These are phyloP conservation scores for Globisporangium megalacanthum DNA, from an alignment of 352 stramenopile species.

Conservation along the genomic window DNA sequence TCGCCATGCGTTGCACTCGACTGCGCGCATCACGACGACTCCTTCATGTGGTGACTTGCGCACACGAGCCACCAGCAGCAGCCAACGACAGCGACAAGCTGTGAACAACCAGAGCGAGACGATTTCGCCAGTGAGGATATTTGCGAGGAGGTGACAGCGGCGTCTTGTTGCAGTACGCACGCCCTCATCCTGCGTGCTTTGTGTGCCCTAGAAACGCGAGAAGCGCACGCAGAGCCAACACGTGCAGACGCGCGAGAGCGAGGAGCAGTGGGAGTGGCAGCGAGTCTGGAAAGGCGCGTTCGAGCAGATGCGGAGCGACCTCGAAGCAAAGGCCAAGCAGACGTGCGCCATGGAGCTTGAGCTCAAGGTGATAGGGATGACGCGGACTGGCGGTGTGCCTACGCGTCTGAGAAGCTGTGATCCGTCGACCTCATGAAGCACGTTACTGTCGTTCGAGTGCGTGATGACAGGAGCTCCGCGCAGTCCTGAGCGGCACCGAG, in stretches of 20 bases:
- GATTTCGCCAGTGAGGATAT: background rate
- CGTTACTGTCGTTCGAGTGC: background rate
- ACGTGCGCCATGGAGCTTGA: constrained; percentile 26
- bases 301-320: constrained; percentile 42
- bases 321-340: constrained; percentile 27
- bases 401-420: no score
- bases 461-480: constrained; percentile 31
- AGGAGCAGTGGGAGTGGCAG: constrained; percentile 70
- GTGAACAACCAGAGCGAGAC: background rate
- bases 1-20: constrained; percentile 29
- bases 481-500: constrained; percentile 31
- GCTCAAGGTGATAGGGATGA: constrained; percentile 31
- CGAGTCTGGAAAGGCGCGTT: constrained; percentile 69
- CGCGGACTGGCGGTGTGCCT: no score
- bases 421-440: no score
- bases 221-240: constrained; percentile 35
- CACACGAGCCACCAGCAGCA: background rate
- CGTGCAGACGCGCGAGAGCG: constrained; percentile 50
- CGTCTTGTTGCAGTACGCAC: background rate
- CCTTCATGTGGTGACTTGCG: background rate
- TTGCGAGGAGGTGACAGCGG: no score
- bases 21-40: background rate
- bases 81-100: background rate
- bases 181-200: background rate
- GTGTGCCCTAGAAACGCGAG: background rate